Conservation (phyloP, 129 eudicot genomes). For the Chrysanthemum lavandulifolium region DNA sequence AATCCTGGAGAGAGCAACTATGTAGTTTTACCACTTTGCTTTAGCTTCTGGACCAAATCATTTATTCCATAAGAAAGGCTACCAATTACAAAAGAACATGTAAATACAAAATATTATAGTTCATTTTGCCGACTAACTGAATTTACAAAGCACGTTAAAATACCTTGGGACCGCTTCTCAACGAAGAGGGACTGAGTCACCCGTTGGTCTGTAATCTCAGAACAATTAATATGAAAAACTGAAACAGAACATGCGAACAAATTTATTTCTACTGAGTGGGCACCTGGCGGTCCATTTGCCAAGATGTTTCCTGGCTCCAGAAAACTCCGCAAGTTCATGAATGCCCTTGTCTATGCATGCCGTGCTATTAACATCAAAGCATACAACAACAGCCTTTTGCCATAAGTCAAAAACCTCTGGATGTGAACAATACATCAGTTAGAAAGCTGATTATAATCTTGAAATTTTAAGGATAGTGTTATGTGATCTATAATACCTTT, state of each 20-base stretch:
- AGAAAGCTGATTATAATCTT: neutral
- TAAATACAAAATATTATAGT: neutral
- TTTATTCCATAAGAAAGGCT: conserved; percentile 93
- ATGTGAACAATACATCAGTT: conserved; percentile 10
- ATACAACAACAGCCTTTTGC: conserved; percentile 82
- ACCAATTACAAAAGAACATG: conserved; percentile 17
- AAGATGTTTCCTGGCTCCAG: conserved; percentile 96
- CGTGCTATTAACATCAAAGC: conserved; percentile 98
- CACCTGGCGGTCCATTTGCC: conserved; percentile 97
- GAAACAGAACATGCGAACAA: neutral
- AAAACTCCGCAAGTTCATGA: conserved; percentile 95
- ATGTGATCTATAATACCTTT: conserved; percentile 47
- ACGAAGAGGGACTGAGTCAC: conserved; percentile 61
- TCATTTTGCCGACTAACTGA: neutral
- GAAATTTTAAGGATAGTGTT: neutral
- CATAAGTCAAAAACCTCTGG: conserved; percentile 80
- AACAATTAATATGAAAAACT: conserved; percentile 7
- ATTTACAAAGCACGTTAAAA: too few relatives aligned
- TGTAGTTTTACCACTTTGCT: conserved; percentile 50
- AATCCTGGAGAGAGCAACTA: conserved; percentile 90
- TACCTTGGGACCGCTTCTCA: conserved; percentile 55
- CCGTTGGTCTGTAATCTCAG: conserved; percentile 65
- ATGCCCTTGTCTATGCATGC: conserved; percentile 95
- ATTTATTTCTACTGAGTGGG: neutral
- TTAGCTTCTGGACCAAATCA: conserved; percentile 77